These are phyloP conservation scores for Toxicodendron radicans DNA, from an alignment of 345 rosid species.

Conservation along the genomic window DNA sequence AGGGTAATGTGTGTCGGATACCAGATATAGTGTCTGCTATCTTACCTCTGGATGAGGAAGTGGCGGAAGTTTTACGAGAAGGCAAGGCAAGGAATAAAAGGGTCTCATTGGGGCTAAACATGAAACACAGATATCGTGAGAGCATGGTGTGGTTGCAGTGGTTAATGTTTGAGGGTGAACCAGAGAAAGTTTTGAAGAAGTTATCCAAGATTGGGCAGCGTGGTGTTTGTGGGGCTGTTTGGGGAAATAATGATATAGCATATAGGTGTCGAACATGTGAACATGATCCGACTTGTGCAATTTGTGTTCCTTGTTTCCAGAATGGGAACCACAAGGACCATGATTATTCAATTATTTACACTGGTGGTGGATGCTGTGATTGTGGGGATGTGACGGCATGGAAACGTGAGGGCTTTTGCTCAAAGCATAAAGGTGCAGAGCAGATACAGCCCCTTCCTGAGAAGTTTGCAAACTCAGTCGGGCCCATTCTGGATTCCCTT, in stretches of 20 bases:
- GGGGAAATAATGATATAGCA: conserved; percentile 93
- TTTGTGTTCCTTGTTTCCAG: conserved; percentile 88
- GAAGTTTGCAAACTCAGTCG: conserved; percentile 58
- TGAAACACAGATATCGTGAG: conserved; percentile 52
- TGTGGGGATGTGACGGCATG: conserved; percentile 98
- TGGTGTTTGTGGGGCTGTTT: conserved; percentile 95
- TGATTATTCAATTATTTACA: conserved; percentile 77
- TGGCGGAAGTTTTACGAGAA: conserved; percentile 37
- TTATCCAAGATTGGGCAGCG: conserved; percentile 57
- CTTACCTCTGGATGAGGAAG: conserved; percentile 70
- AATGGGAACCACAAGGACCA: conserved; percentile 77
- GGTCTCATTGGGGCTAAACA: conserved; percentile 17
- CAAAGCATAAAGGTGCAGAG: conserved; percentile 86
- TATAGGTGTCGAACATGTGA: conserved; percentile 85
- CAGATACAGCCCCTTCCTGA: conserved; percentile 85
- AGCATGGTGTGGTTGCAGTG: conserved; percentile 76
- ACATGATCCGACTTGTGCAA: conserved; percentile 91
- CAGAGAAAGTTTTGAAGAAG: conserved; percentile 44
- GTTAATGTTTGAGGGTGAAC: conserved; percentile 82
- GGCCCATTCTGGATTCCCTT: conserved; percentile 75
- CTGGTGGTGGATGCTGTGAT: conserved; percentile 96
- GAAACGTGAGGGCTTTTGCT: conserved; percentile 93
- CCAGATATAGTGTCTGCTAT: conserved; percentile 55
- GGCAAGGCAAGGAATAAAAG: conserved; percentile 36
- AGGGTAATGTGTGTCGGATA: conserved; percentile 35